Conservation (phyloP, 345 rosid species). For the Iberis pinnata region DNA sequence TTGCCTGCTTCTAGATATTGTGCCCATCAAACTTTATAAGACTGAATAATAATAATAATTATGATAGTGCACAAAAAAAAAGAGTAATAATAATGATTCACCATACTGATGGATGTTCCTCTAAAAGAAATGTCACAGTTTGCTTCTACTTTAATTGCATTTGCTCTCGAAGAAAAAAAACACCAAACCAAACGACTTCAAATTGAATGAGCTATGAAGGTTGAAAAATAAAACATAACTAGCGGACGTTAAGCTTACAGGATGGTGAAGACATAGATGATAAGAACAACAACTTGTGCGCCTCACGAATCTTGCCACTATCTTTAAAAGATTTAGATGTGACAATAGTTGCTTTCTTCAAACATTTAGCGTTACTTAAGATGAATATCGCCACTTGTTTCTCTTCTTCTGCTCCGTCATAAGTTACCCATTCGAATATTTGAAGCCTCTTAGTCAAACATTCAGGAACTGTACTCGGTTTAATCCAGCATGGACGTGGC, state of each 20-base stretch:
- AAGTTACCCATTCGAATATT: neutral
- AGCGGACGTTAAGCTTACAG: neutral
- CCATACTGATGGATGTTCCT: too few relatives aligned
- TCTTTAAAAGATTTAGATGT: neutral
- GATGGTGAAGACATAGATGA: neutral
- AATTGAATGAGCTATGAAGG: too few relatives aligned
- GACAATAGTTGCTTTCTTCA: constrained; percentile 1
- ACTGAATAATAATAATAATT: too few relatives aligned
- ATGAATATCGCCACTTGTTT: constrained; percentile 1
- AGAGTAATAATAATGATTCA: too few relatives aligned
- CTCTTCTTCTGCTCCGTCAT: constrained; percentile 7
- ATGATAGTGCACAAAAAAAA: too few relatives aligned
- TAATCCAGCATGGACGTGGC: neutral
- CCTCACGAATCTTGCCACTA: neutral
- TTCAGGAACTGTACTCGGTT: constrained; percentile 15
- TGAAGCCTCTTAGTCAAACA: constrained; percentile 5
- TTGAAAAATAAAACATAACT: too few relatives aligned
- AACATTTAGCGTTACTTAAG: constrained; percentile 7
- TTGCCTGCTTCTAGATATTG: too few relatives aligned
- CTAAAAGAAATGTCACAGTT: too few relatives aligned
- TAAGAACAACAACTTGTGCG: neutral
- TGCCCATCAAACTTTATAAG: too few relatives aligned
- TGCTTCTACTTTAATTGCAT: too few relatives aligned
- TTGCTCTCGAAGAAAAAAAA: too few relatives aligned
- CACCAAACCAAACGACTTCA: too few relatives aligned